phyloP scores from a whole-genome alignment of 192 early-diverging fungal genomes.

The Coemansia sp. region DNA sequence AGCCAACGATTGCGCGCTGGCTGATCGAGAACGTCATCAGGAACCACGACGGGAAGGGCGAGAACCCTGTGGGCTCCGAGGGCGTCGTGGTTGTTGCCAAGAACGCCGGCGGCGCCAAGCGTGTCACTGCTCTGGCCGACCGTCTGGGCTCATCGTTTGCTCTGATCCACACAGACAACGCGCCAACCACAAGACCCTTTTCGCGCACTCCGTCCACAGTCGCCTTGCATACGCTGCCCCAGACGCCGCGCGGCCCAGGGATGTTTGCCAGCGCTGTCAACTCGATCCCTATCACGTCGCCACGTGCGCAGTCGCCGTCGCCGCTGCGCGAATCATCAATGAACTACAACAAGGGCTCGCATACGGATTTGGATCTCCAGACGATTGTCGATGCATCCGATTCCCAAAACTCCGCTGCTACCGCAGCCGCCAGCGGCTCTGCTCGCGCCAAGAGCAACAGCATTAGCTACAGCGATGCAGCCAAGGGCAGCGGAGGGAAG shows the following conservation, averaged over 20 bases:
- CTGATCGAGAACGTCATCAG: constrained; percentile 75
- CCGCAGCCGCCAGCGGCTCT: not conserved
- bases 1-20: constrained; percentile 88
- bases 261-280: constrained; percentile 51
- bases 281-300: constrained; percentile 34
- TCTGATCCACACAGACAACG: constrained; percentile 88
- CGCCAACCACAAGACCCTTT: constrained; percentile 53
- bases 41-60: constrained; percentile 45
- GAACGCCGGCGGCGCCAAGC: constrained; percentile 95
- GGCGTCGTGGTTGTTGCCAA: constrained; percentile 85
- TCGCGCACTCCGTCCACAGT: constrained; percentile 56
- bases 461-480: not conserved
- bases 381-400: constrained; percentile 23
- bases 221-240: constrained; percentile 54
- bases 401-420: not conserved
- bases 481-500: constrained; percentile 1
- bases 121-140: constrained; percentile 94
- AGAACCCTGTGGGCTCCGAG: constrained; percentile 6
- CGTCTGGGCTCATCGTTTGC: constrained; percentile 92
- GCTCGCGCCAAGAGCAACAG: not conserved
- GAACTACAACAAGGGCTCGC: constrained; percentile 18
- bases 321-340: constrained; percentile 18
- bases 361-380: constrained; percentile 34
- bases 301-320: constrained; percentile 32
- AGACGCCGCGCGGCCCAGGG: constrained; percentile 46